phyloP scores from a whole-genome alignment of 2,329 filamentous ascomycete species.

The Graphilbum sp. region DNA sequence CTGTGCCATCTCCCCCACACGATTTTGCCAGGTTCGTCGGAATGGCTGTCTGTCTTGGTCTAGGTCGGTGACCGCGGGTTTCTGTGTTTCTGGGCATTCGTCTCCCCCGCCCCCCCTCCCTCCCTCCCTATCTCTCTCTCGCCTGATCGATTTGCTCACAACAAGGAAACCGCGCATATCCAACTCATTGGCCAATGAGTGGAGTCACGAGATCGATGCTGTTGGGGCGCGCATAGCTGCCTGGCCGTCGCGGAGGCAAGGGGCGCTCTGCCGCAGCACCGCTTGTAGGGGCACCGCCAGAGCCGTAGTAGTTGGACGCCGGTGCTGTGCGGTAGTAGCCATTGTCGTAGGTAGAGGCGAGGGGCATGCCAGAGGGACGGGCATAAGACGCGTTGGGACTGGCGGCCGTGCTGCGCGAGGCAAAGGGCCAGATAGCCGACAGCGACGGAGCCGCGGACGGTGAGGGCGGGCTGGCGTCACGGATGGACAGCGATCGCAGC shows the following conservation, averaged over 20 bases:
- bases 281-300: slow-evolving; percentile 8
- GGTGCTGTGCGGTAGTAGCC: slow-evolving; percentile 21
- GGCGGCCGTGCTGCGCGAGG: slow-evolving; percentile 29
- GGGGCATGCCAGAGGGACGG: slow-evolving; percentile 23
- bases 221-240: slow-evolving; percentile 37
- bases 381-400: slow-evolving; percentile 38
- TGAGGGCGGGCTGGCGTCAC: slow-evolving; percentile 38
- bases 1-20: no score
- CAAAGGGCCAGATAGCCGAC: slow-evolving; percentile 36
- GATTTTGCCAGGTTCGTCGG: no score
- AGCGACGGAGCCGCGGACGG: slow-evolving; percentile 22
- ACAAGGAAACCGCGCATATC: no score
- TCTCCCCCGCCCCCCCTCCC: no score
- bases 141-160: no score
- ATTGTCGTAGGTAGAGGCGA: slow-evolving; percentile 37
- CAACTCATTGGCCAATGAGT: slow-evolving; percentile 35
- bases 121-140: no score
- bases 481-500: slow-evolving; percentile 35
- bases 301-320: slow-evolving; percentile 25
- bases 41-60: no score
- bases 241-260: slow-evolving; percentile 36
- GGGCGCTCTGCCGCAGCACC: slow-evolving; percentile 28
- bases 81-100: no score
- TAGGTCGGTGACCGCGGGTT: no score
- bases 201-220: slow-evolving; percentile 50